phyloP scores from a whole-genome alignment of 768 basidiomycete genomes.

The Xerocomus potaroensis region DNA sequence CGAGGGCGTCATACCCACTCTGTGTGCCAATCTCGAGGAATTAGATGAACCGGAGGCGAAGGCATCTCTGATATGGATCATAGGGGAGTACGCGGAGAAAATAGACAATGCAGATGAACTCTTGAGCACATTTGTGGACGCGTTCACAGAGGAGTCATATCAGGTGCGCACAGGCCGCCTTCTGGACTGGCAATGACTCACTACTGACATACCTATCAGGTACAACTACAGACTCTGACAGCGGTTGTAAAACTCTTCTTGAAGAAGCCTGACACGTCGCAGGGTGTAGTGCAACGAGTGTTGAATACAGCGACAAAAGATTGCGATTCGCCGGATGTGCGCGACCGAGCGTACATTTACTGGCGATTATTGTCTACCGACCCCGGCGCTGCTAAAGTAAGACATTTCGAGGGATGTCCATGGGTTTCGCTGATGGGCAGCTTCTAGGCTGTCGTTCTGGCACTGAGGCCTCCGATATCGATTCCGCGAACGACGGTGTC shows the following conservation, averaged over 20 bases:
- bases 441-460: constrained; percentile 75
- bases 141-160: constrained; percentile 91
- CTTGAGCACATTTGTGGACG: constrained; percentile 68
- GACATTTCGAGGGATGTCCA: not conserved
- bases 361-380: constrained; percentile 95
- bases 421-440: not conserved
- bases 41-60: constrained; percentile 98
- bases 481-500: constrained; percentile 89
- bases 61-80: constrained; percentile 98
- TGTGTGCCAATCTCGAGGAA: constrained; percentile 94
- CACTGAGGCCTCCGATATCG: constrained; percentile 89
- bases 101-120: constrained; percentile 97
- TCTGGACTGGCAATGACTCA: not conserved
- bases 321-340: constrained; percentile 94
- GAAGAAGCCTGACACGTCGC: constrained; percentile 90
- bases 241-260: constrained; percentile 97
- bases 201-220: constrained; percentile 32
- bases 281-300: constrained; percentile 88
- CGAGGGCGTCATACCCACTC: constrained; percentile 91
- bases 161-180: constrained; percentile 43
- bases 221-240: constrained; percentile 80
- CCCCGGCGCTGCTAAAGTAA: constrained; percentile 90
- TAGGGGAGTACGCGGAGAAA: constrained; percentile 96
- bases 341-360: constrained; percentile 97
- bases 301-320: constrained; percentile 94